Base-by-base conservation (phyloP, 306 rosid genomes). In the Sechiopsis laciniata region DNA sequence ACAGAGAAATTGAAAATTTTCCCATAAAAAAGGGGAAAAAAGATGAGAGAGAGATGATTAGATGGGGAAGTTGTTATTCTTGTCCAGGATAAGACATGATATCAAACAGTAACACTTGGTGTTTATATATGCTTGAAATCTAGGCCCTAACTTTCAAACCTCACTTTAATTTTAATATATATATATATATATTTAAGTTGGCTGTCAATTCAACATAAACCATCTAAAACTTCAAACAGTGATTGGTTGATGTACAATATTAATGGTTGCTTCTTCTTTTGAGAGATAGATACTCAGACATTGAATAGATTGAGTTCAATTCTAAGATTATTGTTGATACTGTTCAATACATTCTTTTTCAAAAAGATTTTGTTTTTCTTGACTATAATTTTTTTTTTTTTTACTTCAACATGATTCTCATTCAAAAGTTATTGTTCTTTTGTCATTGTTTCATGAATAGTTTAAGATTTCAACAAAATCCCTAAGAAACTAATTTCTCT, bases 211-310 rank as follows among this genome's bases (percentile, higher is more conserved):
- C 73, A 68, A 7, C 7, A 46, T 21, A 48, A 46, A 68, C 50
- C 37, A 68, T 16, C 3, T 40, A 16, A 35, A 42, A 45, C 10
- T 45, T 46, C 19, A 7, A 46, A 46, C 29, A 68, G 73, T 68
- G 37, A 53, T 20, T 48, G 40, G 56, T 45, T 66, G 72, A 66
- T 19, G 54, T 66, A 10, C 55, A 11, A 66, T 66, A 63, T 63
- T 66, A 68, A 68, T 68, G 56, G 73, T 68, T 68, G 73, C 73
- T 68, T 68, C 56, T 68, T 19, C 2, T 68, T 17, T 68, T 32
- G 53, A 68, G 55, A 21, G 73, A 66, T 45, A 12, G 73, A 66
- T 45, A 66, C 72, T 66, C 72, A 68, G 40, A 68, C 40, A 21
- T 68, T 2, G 53, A 48, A 10, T 68, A 46, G 73, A 68, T 22